These are phyloP conservation scores for Sclerotinia borealis DNA, from an alignment of 2,329 filamentous ascomycete species.

Conservation along the genomic window DNA sequence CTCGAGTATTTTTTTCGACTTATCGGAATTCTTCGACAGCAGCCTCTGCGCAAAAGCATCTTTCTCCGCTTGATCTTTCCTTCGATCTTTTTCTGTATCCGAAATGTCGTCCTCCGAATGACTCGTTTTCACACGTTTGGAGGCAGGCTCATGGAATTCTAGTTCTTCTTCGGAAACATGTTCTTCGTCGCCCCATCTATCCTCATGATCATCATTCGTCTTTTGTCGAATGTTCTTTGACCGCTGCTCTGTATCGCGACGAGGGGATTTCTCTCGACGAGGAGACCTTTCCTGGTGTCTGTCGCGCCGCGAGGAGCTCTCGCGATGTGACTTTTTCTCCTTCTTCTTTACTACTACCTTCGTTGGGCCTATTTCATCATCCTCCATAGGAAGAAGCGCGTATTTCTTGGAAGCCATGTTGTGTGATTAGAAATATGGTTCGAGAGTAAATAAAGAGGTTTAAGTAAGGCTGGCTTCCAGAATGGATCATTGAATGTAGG, in stretches of 20 bases:
- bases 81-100: conserved; percentile 54
- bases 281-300: conserved; percentile 22
- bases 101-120: conserved; percentile 54
- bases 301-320: conserved; percentile 35
- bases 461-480: neutral
- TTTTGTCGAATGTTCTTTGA: conserved; percentile 47
- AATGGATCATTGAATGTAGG: neutral
- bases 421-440: too few species aligned
- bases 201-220: conserved; percentile 56
- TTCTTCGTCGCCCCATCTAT: conserved; percentile 79
- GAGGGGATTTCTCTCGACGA: conserved; percentile 30
- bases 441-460: too few species aligned
- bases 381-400: conserved; percentile 62
- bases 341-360: conserved; percentile 46
- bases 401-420: conserved; percentile 51
- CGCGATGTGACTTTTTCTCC: conserved; percentile 32
- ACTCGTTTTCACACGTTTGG: conserved; percentile 62
- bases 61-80: conserved; percentile 66
- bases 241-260: conserved; percentile 37
- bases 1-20: conserved; percentile 62
- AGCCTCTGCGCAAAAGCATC: conserved; percentile 76
- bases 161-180: conserved; percentile 44
- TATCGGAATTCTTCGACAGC: conserved; percentile 63
- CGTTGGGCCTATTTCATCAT: conserved; percentile 51
- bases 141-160: conserved; percentile 62